These are phyloP conservation scores for Meyerozyma guilliermondii DNA, from an alignment of 1,139 yeast species.

Conservation along the genomic window DNA sequence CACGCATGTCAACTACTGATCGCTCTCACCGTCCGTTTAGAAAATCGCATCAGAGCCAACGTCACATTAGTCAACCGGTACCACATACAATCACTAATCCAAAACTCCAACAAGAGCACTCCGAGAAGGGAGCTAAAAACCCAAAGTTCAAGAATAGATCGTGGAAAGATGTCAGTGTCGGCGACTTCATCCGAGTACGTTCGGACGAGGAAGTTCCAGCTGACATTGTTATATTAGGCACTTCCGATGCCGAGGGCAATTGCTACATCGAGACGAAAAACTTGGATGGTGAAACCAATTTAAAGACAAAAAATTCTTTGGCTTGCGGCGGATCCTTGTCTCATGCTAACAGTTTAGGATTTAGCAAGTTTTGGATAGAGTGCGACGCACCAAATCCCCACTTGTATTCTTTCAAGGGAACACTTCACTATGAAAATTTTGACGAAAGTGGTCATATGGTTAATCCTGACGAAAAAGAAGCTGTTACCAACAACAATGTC, in stretches of 20 bases:
- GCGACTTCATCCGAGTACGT: slow-evolving; percentile 47
- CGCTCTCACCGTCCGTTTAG: not conserved
- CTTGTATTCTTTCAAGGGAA: slow-evolving; percentile 50
- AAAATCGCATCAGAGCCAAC: not conserved
- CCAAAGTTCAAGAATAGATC: slow-evolving; percentile 12
- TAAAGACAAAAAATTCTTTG: slow-evolving; percentile 49
- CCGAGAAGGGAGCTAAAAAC: slow-evolving; percentile 5
- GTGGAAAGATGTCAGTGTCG: slow-evolving; percentile 54
- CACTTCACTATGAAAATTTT: slow-evolving; percentile 29
- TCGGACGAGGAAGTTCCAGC: slow-evolving; percentile 59
- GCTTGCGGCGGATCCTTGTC: slow-evolving; percentile 34
- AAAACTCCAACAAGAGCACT: slow-evolving; percentile 16
- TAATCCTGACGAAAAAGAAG: slow-evolving; percentile 25
- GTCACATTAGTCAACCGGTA: slow-evolving; percentile 6
- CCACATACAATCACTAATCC: slow-evolving; percentile 35
- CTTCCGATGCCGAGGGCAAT: slow-evolving; percentile 49
- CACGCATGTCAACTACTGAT: not conserved
- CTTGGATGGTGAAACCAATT: slow-evolving; percentile 57
- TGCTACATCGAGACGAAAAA: slow-evolving; percentile 58
- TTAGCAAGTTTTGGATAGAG: slow-evolving; percentile 37
- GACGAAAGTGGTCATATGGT: slow-evolving; percentile 11
- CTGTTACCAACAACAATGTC: slow-evolving; percentile 45
- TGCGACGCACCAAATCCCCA: slow-evolving; percentile 56
- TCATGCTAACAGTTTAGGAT: slow-evolving; percentile 41
- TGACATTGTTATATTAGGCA: slow-evolving; percentile 45